Conservation (phyloP, 1,284 basidiomycete genomes). For the Stygiomarasmius scandens region DNA sequence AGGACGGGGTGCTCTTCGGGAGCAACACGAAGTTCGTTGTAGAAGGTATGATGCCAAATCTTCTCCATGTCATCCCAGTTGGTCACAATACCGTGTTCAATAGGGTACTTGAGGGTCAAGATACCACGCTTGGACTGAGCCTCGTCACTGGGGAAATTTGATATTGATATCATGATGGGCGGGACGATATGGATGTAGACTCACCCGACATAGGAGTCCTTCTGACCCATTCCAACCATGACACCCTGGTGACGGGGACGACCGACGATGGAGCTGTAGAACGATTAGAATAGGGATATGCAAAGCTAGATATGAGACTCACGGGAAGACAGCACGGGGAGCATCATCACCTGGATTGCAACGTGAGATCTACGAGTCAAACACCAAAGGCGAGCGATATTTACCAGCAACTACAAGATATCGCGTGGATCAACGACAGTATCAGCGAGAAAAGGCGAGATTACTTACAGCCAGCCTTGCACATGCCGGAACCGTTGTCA, state of each 20-base stretch:
- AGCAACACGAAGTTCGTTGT: constrained; percentile 79
- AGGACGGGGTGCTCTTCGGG: constrained; percentile 89
- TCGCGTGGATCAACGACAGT: constrained; percentile 11
- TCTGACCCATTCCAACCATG: constrained; percentile 84
- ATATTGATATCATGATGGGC: constrained; percentile 4
- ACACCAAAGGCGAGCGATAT: not conserved
- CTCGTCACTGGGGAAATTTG: constrained; percentile 61
- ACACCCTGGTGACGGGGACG: constrained; percentile 87
- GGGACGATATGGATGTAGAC: constrained; percentile 17
- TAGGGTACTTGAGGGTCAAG: constrained; percentile 83
- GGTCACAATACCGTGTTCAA: constrained; percentile 82
- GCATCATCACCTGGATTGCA: constrained; percentile 64
- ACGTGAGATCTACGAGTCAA: not conserved
- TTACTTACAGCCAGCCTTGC: constrained; percentile 63
- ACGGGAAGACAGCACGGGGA: constrained; percentile 77
- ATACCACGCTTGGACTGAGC: constrained; percentile 94
- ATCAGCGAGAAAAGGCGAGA: constrained; percentile 10
- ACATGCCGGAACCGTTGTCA: constrained; percentile 72
- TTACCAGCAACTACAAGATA: constrained; percentile 35
- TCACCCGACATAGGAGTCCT: constrained; percentile 81
- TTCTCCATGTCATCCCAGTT: constrained; percentile 96
- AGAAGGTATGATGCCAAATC: constrained; percentile 90
- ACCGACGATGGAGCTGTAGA: constrained; percentile 75
- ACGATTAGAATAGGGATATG: not conserved
- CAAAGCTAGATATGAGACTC: constrained; percentile 28